phyloP scores from a whole-genome alignment of 345 rosid species.

The Corchorus capsularis region DNA sequence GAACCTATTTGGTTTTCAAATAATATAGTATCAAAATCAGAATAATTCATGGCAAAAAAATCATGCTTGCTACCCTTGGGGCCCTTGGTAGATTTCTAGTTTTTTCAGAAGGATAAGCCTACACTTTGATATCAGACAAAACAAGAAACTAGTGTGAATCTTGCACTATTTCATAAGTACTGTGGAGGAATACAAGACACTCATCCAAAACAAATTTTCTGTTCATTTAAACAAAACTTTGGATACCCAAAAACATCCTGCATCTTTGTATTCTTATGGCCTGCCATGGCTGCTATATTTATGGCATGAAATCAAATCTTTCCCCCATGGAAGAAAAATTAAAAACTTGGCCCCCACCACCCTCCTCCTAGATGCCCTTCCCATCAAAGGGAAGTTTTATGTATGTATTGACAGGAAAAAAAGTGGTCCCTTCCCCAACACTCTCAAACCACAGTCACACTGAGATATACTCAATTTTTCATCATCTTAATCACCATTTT shows the following conservation, averaged over 20 bases:
- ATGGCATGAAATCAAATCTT: constrained; percentile 28
- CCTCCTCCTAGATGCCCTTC: constrained; percentile 27
- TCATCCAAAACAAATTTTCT: background rate
- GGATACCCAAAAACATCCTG: constrained; percentile 41
- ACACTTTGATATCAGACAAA: background rate
- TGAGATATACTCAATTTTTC: background rate
- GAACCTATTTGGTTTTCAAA: background rate
- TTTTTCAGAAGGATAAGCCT: background rate
- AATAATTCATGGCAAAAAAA: background rate
- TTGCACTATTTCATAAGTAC: background rate
- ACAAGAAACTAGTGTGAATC: background rate
- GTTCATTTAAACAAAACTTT: constrained; percentile 21
- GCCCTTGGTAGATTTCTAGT: background rate
- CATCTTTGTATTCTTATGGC: constrained; percentile 43
- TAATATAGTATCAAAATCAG: background rate
- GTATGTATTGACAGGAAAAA: background rate
- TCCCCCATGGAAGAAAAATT: background rate
- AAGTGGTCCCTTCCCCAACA: constrained; percentile 29
- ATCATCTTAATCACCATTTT: background rate
- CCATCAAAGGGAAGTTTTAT: constrained; percentile 16
- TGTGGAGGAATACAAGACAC: background rate
- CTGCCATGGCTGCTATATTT: constrained; percentile 26
- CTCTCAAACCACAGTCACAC: background rate
- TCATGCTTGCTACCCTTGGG: background rate
- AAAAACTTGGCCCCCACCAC: constrained; percentile 29